A percentile compares a stretch with the other conserved stretches of the same genome.
phyloP scores from a whole-genome alignment of 768 basidiomycete species.

The Phaffia tasmanica region DNA sequence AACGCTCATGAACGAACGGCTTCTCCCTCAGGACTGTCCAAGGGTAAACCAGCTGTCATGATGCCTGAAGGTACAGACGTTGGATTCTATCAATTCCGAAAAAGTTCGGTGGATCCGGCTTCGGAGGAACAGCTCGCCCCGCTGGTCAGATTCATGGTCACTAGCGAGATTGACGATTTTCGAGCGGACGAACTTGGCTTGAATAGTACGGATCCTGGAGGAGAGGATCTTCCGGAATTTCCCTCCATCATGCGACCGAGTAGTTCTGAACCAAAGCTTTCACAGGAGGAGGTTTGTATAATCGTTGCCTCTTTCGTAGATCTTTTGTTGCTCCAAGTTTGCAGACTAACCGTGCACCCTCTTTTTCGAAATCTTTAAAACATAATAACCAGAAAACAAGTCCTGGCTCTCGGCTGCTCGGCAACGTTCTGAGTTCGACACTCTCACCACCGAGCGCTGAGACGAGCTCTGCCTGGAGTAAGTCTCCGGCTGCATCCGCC shows the following conservation, averaged over 20 bases:
- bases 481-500: slow-evolving; percentile 1
- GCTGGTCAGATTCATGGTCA: slow-evolving; percentile 23
- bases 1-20: not conserved
- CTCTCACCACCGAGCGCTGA: slow-evolving; percentile 24
- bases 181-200: slow-evolving; percentile 14
- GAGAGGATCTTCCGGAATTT: slow-evolving; percentile 18
- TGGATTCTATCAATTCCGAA: slow-evolving; percentile 22
- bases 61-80: slow-evolving; percentile 15
- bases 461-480: slow-evolving; percentile 22
- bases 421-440: not conserved
- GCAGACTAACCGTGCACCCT: no score
- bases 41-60: not conserved
- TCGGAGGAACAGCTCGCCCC: slow-evolving; percentile 23
- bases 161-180: slow-evolving; percentile 21
- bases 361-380: not conserved
- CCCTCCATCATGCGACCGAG: slow-evolving; percentile 20
- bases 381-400: not conserved
- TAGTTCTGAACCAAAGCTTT: slow-evolving; percentile 6
- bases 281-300: slow-evolving; percentile 3
- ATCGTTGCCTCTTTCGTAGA: not conserved
- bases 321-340: not conserved
- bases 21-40: no score
- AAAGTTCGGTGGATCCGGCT: slow-evolving; percentile 11
- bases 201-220: slow-evolving; percentile 17
- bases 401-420: slow-evolving; percentile 2